Percentiles rank a stretch among this genome's conserved stretches.
phyloP scores from a whole-genome alignment of 352 stramenopile species.

The Phytopythium oedochilum region DNA sequence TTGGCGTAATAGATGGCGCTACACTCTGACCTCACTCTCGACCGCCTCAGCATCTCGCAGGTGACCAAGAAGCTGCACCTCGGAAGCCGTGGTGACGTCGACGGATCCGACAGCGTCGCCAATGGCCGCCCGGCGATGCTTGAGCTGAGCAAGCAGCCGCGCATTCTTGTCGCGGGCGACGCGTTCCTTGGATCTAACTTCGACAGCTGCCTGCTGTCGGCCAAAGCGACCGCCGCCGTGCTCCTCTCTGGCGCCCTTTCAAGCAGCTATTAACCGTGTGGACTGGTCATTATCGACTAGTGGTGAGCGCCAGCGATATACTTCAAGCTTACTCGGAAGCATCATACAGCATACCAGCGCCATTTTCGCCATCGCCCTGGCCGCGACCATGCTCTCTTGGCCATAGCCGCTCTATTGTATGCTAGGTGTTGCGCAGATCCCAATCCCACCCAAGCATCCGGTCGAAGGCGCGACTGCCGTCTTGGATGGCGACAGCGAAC shows the following conservation, averaged over 20 bases:
- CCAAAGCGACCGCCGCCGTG: constrained; percentile 32
- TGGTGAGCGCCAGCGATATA: no score
- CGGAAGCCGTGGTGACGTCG: background rate
- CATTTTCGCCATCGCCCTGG: no score
- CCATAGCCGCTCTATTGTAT: no score
- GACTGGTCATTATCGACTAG: background rate
- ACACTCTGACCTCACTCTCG: background rate
- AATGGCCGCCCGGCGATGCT: constrained; percentile 9
- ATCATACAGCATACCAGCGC: no score
- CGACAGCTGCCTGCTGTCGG: constrained; percentile 66
- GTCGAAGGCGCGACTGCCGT: background rate
- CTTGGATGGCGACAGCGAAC: background rate
- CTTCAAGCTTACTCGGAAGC: no score
- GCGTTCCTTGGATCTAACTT: constrained; percentile 65
- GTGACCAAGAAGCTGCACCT: constrained; percentile 25
- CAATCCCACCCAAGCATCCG: background rate
- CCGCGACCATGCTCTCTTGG: no score
- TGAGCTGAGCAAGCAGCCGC: constrained; percentile 41
- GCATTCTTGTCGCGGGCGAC: constrained; percentile 62
- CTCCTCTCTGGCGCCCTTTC: constrained; percentile 8
- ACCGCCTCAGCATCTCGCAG: constrained; percentile 46
- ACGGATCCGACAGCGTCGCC: background rate
- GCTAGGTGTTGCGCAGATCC: background rate
- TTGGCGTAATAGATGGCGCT: background rate
- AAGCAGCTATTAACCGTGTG: constrained; percentile 15